phyloP scores from a whole-genome alignment of 1,284 basidiomycete genomes.

The Ceraceosorus guamensis region DNA sequence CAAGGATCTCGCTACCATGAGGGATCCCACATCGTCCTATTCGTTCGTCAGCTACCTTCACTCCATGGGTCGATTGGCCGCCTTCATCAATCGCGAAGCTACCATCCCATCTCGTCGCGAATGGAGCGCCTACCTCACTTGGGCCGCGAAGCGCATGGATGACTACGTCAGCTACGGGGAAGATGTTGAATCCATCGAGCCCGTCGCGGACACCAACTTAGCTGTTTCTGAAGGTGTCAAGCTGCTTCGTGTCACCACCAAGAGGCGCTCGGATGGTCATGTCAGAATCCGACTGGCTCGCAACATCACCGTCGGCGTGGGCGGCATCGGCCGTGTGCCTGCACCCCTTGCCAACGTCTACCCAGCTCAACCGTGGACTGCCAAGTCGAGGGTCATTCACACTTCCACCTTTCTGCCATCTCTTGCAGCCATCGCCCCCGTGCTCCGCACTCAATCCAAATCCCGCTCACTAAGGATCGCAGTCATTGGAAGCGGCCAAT shows the following conservation, averaged over 20 bases:
- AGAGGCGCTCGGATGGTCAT: conserved; percentile 13
- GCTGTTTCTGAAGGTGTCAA: conserved; percentile 16
- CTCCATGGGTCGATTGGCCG: conserved; percentile 32
- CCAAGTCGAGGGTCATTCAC: conserved; percentile 32
- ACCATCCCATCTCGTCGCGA: conserved; percentile 42
- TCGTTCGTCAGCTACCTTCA: conserved; percentile 47
- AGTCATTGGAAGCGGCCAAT: conserved; percentile 45
- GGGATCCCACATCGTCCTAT: conserved; percentile 45
- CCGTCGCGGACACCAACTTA: conserved; percentile 19
- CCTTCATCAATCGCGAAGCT: conserved; percentile 46
- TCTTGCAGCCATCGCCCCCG: conserved; percentile 24
- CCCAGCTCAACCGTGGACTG: conserved; percentile 9
- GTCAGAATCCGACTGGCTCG: conserved; percentile 19
- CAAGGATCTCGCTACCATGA: conserved; percentile 45
- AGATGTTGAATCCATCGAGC: conserved; percentile 35
- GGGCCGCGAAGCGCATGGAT: conserved; percentile 41
- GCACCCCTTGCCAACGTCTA: conserved; percentile 24
- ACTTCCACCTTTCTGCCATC: conserved; percentile 39
- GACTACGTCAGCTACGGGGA: conserved; percentile 34
- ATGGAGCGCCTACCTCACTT: conserved; percentile 46
- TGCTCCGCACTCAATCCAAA: conserved; percentile 13
- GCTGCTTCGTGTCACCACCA: conserved; percentile 24
- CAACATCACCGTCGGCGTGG: conserved; percentile 40
- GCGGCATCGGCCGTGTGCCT: conserved; percentile 35
- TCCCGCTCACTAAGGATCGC: conserved; percentile 28